Evolutionary conservation across 805 yeast species (phyloP).

Genomic region (Zygoascus flipseniorum): DNA sequence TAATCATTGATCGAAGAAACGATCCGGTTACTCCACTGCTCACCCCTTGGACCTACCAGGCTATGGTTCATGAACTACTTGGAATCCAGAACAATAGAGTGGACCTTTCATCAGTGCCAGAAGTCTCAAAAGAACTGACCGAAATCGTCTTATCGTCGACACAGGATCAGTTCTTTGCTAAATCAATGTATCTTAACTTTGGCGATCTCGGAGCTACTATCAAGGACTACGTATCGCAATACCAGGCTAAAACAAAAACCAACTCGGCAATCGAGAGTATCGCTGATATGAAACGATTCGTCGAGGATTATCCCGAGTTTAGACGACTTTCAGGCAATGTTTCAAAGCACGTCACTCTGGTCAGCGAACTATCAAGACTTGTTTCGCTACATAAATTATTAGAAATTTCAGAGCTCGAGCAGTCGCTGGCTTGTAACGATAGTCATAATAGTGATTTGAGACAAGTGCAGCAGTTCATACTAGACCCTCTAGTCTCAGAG

Average conservation of each 20-base stretch:
- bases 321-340: conserved; percentile 81
- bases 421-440: conserved; percentile 63
- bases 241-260: conserved; percentile 71
- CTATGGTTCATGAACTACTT: conserved; percentile 90
- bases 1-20: conserved; percentile 72
- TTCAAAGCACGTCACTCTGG: conserved; percentile 84
- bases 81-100: conserved; percentile 80
- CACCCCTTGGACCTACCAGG: conserved; percentile 96
- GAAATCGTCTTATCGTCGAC: conserved; percentile 59
- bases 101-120: conserved; percentile 48
- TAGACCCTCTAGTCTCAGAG: conserved; percentile 33
- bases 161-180: conserved; percentile 69
- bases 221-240: conserved; percentile 73
- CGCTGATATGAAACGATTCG: conserved; percentile 81
- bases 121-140: conserved; percentile 46
- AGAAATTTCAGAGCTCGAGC: conserved; percentile 87
- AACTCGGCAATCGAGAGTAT: conserved; percentile 66
- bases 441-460: conserved; percentile 48
- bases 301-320: conserved; percentile 91
- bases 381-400: conserved; percentile 61
- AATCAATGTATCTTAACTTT: conserved; percentile 81
- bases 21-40: conserved; percentile 92
- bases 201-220: conserved; percentile 88
- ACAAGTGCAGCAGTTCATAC: conserved; percentile 49
- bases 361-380: conserved; percentile 73